A percentile compares a stretch with the other conserved stretches of the same genome.
Evolutionary conservation across 768 basidiomycete species (phyloP).

Genomic region (Cystofilobasidium bisporidii): DNA sequence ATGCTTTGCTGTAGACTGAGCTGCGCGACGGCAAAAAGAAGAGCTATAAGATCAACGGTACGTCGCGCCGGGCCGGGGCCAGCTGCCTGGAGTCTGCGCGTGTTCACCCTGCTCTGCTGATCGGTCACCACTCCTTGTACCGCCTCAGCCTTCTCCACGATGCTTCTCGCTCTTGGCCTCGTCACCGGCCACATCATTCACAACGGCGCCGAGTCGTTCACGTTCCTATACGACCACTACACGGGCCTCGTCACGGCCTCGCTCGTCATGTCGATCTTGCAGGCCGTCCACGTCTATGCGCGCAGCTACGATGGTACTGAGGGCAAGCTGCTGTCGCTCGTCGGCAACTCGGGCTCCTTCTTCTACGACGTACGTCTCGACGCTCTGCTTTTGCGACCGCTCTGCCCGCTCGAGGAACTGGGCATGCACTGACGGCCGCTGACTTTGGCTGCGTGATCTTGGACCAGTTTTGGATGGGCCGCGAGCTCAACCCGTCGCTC

Average conservation of each 20-base stretch:
- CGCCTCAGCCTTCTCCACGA: slow-evolving; percentile 67
- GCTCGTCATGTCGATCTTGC: slow-evolving; percentile 63
- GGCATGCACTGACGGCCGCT: too few species aligned
- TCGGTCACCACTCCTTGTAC: neutral
- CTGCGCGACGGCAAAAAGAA: neutral
- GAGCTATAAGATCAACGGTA: slow-evolving; percentile 25
- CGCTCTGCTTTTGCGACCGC: neutral
- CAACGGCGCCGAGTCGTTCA: slow-evolving; percentile 68
- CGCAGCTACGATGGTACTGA: slow-evolving; percentile 50
- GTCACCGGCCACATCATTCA: slow-evolving; percentile 59
- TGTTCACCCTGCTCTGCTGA: neutral
- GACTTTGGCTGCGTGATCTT: neutral
- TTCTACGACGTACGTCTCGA: slow-evolving; percentile 72
- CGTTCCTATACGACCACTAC: slow-evolving; percentile 87
- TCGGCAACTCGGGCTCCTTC: slow-evolving; percentile 78
- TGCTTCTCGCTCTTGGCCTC: slow-evolving; percentile 69
- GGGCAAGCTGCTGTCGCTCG: slow-evolving; percentile 66
- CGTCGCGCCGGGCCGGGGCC: neutral
- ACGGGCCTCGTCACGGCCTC: slow-evolving; percentile 77
- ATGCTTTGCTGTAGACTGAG: slow-evolving; percentile 5
- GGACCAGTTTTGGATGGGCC: slow-evolving; percentile 79
- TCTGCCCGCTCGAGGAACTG: too few species aligned
- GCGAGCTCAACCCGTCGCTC: slow-evolving; percentile 81
- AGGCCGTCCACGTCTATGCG: slow-evolving; percentile 61
- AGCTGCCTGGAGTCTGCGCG: too few species aligned